phyloP scores from a whole-genome alignment of 179 eudicot genomes.

The Spinacia oleracea region DNA sequence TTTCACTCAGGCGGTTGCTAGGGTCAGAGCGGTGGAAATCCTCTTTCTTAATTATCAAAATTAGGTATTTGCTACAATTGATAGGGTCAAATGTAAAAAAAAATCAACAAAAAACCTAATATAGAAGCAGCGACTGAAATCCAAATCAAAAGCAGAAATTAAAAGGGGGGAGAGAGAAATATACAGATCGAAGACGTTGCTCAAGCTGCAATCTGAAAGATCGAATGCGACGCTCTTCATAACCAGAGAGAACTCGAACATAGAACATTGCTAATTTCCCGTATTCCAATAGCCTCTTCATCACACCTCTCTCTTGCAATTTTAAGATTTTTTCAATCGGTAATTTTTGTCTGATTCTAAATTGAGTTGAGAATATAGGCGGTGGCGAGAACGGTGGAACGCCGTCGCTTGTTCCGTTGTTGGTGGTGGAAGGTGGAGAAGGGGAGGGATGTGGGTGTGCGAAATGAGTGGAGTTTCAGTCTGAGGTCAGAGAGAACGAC shows the following conservation, averaged over 20 bases:
- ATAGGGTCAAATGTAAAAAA: not conserved
- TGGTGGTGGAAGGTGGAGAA: not conserved
- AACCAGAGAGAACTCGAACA: constrained; percentile 81
- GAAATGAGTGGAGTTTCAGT: not conserved
- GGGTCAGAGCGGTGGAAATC: too few relatives aligned
- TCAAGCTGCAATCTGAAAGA: constrained; percentile 72
- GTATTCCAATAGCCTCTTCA: constrained; percentile 67
- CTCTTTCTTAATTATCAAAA: not conserved
- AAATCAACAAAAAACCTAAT: not conserved
- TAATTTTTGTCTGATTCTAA: too few relatives aligned
- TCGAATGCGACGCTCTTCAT: constrained; percentile 88
- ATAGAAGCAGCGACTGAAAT: not conserved
- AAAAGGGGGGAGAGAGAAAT: not conserved
- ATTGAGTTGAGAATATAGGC: not conserved
- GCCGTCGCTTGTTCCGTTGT: not conserved
- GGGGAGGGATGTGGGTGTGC: not conserved
- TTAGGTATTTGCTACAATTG: not conserved
- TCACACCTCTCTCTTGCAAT: constrained; percentile 9
- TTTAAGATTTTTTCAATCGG: too few relatives aligned
- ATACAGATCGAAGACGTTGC: constrained; percentile 66
- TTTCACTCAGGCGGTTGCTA: not conserved
- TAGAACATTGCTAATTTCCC: constrained; percentile 89
- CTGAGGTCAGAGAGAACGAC: not conserved
- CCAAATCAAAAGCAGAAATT: not conserved
- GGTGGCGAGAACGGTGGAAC: not conserved